Base-by-base conservation (phyloP, 163 green algal genomes). In the Scenedesmus sp. region DNA sequence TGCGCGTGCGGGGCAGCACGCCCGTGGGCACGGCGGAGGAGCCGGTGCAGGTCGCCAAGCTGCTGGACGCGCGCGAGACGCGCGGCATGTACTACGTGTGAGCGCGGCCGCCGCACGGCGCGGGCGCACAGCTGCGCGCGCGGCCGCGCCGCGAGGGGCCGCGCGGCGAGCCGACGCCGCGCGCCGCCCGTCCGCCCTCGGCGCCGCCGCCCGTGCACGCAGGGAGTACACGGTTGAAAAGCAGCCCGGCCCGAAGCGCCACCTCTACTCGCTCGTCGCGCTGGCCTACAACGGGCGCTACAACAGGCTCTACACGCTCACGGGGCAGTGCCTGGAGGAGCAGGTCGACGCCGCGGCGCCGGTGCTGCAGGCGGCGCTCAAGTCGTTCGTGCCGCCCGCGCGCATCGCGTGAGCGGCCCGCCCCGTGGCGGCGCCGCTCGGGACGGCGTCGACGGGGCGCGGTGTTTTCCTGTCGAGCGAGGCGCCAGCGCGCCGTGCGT, bases 181-280 rank as follows among this genome's bases (percentile, higher is more conserved):
- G n/a, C n/a, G n/a, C n/a, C n/a, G n/a, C n/a, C n/a, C n/a, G n/a
- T n/a, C n/a, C n/a, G n/a, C n/a, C n/a, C n/a, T n/a, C n/a, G n/a
- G n/a, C n/a, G n/a, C n/a, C n/a, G n/a, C n/a, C n/a, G n/a, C 45
- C 45, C 45, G 13, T 53, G 13, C 10, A 60, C 20, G 13, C 28
- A 9, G 75, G n/a, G n/a, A 91, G 63, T 94, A 94, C 76, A 87
- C 78, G 11, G 47, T 92, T 2, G 70, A 83, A n/a, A 91, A 89
- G 77, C 74, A 71, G 44, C 73, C 70, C 2, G 77, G 84, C n/a
- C 50, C 74, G 33, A 63, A 44, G 39, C 75, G 86, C 45, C 78
- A 86, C 31, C 79, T 92, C 34, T 84, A 75, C 45, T 78, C 72
- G 5, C n/a, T 77, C 22, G 75, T 92, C 33, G 85, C 79, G 0